These are phyloP conservation scores for Articulospora tetracladia DNA, from an alignment of 495 filamentous ascomycete genomes.

Conservation along the genomic window DNA sequence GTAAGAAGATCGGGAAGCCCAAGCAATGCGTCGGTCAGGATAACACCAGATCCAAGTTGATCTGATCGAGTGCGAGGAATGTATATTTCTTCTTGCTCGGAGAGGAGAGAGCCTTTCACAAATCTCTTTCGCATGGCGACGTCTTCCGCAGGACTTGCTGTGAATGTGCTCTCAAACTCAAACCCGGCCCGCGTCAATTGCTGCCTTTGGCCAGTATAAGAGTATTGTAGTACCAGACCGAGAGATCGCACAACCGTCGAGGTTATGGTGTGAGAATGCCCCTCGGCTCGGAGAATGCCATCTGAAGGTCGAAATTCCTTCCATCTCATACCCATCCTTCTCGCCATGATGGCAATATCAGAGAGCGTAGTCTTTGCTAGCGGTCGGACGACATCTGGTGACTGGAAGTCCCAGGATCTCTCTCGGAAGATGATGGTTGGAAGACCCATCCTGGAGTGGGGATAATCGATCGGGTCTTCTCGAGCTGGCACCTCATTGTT, in stretches of 20 bases:
- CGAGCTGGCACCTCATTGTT: background rate
- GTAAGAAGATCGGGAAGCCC: constrained; percentile 11
- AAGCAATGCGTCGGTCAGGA: background rate
- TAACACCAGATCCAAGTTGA: constrained; percentile 13
- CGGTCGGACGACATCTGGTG: constrained; percentile 31
- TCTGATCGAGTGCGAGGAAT: constrained; percentile 9
- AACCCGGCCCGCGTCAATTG: constrained; percentile 3
- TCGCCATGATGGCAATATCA: constrained; percentile 29
- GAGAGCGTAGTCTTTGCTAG: constrained; percentile 26
- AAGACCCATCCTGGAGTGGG: constrained; percentile 1
- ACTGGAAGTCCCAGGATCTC: constrained; percentile 33
- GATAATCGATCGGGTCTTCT: background rate
- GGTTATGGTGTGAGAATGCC: constrained; percentile 28
- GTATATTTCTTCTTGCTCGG: constrained; percentile 16
- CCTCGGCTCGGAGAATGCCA: constrained; percentile 29
- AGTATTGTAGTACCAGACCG: constrained; percentile 27
- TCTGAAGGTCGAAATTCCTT: constrained; percentile 29
- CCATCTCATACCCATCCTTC: constrained; percentile 34
- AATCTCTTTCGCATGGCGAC: constrained; percentile 1
- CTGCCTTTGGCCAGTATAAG: constrained; percentile 9
- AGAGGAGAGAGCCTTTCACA: constrained; percentile 5
- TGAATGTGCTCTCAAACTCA: background rate
- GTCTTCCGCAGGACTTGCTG: background rate
- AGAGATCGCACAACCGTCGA: constrained; percentile 28
- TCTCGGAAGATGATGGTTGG: constrained; percentile 21